Percentiles rank a stretch among this genome's conserved stretches.
Conservation (phyloP, 345 rosid genomes). For the Carallia brachiata region DNA sequence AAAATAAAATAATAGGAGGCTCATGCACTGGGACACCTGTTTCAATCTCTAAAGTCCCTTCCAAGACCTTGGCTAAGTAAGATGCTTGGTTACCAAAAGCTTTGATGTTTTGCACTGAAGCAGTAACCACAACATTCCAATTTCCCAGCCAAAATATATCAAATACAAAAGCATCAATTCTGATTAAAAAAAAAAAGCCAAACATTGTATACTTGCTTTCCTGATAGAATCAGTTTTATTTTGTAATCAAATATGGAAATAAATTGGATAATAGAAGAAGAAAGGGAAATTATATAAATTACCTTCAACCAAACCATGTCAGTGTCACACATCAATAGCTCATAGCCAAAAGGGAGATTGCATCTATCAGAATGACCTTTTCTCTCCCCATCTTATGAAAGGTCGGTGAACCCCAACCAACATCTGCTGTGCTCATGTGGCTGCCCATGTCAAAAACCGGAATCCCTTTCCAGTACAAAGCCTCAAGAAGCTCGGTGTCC, state of each 20-base stretch:
- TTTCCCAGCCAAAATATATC: not conserved
- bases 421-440: conserved; percentile 89
- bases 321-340: conserved; percentile 93
- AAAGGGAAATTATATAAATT: not conserved
- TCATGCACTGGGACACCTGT: no score
- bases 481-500: conserved; percentile 90
- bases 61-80: not conserved
- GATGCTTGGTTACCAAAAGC: not conserved
- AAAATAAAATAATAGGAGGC: no score
- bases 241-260: not conserved
- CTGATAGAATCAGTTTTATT: no score
- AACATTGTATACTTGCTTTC: no score
- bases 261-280: not conserved
- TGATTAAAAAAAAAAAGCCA: no score
- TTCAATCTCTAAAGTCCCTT: not conserved
- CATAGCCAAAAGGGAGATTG: conserved; percentile 82
- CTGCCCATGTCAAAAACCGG: conserved; percentile 99
- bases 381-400: conserved; percentile 99
- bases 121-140: not conserved
- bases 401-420: conserved; percentile 98
- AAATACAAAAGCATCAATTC: not conserved
- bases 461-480: conserved; percentile 94
- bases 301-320: conserved; percentile 99
- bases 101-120: no score
- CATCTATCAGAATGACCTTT: conserved; percentile 81